Evolutionary conservation across 768 basidiomycete species (phyloP).

Genomic region (Mycena leptocephala): DNA sequence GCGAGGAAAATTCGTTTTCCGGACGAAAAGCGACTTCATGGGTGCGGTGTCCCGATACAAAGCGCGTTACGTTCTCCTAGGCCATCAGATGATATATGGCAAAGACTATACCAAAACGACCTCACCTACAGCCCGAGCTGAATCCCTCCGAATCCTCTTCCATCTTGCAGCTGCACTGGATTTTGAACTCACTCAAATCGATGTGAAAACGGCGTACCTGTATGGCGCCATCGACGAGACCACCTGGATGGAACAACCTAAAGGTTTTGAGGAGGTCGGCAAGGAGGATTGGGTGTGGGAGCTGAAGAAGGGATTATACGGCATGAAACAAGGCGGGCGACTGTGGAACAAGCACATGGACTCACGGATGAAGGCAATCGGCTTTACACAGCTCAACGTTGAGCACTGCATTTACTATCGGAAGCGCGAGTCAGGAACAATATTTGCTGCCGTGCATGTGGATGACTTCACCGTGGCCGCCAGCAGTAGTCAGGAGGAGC

Average conservation of each 20-base stretch:
- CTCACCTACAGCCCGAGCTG: constrained; percentile 57
- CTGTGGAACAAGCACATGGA: constrained; percentile 55
- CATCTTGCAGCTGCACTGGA: constrained; percentile 51
- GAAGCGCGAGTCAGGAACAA: constrained; percentile 16
- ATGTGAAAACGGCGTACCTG: constrained; percentile 59
- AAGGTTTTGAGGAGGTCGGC: constrained; percentile 41
- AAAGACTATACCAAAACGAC: constrained; percentile 60
- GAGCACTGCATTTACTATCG: constrained; percentile 54
- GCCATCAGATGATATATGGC: constrained; percentile 59
- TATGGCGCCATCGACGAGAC: constrained; percentile 51
- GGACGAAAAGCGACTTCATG: constrained; percentile 47
- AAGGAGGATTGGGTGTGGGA: constrained; percentile 49
- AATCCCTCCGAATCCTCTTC: constrained; percentile 54
- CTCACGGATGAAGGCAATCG: constrained; percentile 42
- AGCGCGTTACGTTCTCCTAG: constrained; percentile 58
- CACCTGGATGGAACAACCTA: constrained; percentile 53
- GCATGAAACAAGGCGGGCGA: constrained; percentile 54
- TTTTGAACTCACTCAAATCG: constrained; percentile 57
- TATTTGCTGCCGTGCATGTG: constrained; percentile 53
- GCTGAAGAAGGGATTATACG: constrained; percentile 49
- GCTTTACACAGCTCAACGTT: constrained; percentile 45
- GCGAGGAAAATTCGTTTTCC: constrained; percentile 48
- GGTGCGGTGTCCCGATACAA: constrained; percentile 52
- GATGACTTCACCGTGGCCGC: constrained; percentile 49
- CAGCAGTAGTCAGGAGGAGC: constrained; percentile 24